Evolutionary conservation across 1,139 yeast genomes (phyloP).

Genomic region (Hansenula sp.): DNA sequence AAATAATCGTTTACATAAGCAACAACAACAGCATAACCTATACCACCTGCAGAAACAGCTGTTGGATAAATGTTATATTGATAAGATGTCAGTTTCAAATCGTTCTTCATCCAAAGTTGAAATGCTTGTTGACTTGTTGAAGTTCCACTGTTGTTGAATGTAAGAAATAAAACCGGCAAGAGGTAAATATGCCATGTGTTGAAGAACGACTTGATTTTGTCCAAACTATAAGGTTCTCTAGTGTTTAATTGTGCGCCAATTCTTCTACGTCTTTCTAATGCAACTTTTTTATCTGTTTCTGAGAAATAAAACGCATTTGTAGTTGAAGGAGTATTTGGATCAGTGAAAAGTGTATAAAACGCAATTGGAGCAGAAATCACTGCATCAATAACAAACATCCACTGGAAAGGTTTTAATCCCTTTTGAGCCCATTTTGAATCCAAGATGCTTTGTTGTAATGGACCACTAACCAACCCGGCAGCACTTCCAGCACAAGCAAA

Average conservation of each 20-base stretch:
- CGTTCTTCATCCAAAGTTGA: slow-evolving; percentile 48
- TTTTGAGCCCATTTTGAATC: slow-evolving; percentile 29
- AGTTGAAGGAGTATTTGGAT: slow-evolving; percentile 42
- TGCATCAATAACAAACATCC: slow-evolving; percentile 55
- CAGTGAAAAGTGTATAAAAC: slow-evolving; percentile 36
- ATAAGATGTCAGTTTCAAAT: slow-evolving; percentile 34
- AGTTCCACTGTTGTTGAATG: slow-evolving; percentile 49
- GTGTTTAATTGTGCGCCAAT: slow-evolving; percentile 44
- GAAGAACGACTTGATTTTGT: slow-evolving; percentile 38
- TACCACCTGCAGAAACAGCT: slow-evolving; percentile 40
- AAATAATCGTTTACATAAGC: slow-evolving; percentile 41
- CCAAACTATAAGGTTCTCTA: slow-evolving; percentile 39
- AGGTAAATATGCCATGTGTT: slow-evolving; percentile 47
- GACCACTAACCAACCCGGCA: slow-evolving; percentile 43
- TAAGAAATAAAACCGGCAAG: slow-evolving; percentile 45
- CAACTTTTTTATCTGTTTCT: slow-evolving; percentile 30
- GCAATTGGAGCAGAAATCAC: slow-evolving; percentile 47
- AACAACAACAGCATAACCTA: slow-evolving; percentile 35
- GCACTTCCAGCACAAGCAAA: slow-evolving; percentile 44
- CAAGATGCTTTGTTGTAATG: slow-evolving; percentile 40
- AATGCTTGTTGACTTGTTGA: slow-evolving; percentile 44
- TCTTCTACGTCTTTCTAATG: slow-evolving; percentile 37
- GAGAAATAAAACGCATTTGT: slow-evolving; percentile 36
- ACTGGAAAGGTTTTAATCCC: slow-evolving; percentile 42
- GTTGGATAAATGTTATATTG: slow-evolving; percentile 49